Conservation (phyloP, 139 green algal species). For the Limnomonas spitsbergensis region DNA sequence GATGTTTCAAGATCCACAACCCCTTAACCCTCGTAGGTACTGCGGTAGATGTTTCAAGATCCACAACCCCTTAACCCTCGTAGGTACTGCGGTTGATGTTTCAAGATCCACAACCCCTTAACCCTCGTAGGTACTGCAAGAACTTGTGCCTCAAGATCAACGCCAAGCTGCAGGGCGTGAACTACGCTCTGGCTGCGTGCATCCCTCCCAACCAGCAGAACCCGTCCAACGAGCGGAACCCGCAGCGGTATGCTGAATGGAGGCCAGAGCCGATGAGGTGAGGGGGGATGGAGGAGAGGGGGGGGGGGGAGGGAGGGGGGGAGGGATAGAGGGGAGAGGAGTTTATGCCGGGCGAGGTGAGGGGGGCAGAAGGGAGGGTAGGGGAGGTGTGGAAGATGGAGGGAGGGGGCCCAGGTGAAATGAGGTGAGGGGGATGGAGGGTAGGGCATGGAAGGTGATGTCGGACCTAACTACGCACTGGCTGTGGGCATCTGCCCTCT, state of each 20-base stretch:
- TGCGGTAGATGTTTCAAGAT: not conserved
- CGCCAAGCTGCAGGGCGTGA: conserved; percentile 65
- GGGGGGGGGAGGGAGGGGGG: too few relatives aligned
- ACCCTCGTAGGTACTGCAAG: not conserved
- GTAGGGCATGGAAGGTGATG: too few relatives aligned
- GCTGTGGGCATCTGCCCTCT: too few relatives aligned
- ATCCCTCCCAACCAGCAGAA: too few relatives aligned
- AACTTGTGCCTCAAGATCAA: conserved; percentile 60
- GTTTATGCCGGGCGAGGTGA: too few relatives aligned
- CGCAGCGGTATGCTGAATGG: not conserved
- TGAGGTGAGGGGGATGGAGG: too few relatives aligned
- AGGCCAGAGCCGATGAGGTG: not conserved
- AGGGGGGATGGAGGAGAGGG: not conserved
- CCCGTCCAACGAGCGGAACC: not conserved
- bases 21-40: not conserved
- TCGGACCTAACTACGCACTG: too few relatives aligned
- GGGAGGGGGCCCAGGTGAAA: too few relatives aligned
- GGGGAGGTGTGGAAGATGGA: too few relatives aligned
- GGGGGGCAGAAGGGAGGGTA: too few relatives aligned
- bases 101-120: not conserved
- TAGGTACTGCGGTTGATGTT: not conserved
- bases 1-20: not conserved
- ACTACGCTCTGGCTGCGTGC: conserved; percentile 23
- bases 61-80: not conserved
- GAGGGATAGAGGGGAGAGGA: too few relatives aligned